These are phyloP conservation scores for Microthyrium microscopicum DNA, from an alignment of 2,329 filamentous ascomycete species.

Conservation along the genomic window DNA sequence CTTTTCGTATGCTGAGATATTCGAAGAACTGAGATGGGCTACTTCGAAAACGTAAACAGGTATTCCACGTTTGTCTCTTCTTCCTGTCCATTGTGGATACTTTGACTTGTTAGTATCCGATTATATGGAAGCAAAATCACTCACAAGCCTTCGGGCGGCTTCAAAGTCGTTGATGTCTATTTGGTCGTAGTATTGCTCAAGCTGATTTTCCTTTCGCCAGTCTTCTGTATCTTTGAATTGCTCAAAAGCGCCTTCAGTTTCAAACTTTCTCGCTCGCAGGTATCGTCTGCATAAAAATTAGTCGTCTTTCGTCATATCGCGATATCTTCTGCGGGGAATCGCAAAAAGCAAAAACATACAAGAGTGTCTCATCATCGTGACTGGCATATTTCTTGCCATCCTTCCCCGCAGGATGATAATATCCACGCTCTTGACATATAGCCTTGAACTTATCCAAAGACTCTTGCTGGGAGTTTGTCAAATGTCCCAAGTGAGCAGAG, in stretches of 20 bases:
- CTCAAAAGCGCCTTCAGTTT: conserved; percentile 56
- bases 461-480: conserved; percentile 50
- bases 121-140: conserved; percentile 12
- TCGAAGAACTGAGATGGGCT: conserved; percentile 64
- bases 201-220: conserved; percentile 65
- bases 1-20: conserved; percentile 63
- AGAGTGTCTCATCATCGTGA: conserved; percentile 57
- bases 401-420: conserved; percentile 35
- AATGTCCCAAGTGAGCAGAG: conserved; percentile 63
- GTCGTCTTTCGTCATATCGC: background rate
- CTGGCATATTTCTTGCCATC: conserved; percentile 27
- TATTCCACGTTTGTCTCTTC: conserved; percentile 77
- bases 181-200: conserved; percentile 66
- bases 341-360: conserved; percentile 34
- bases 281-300: conserved; percentile 44
- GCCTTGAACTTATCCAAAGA: conserved; percentile 58
- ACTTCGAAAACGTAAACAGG: conserved; percentile 88
- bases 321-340: conserved; percentile 1
- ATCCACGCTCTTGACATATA: conserved; percentile 45
- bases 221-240: conserved; percentile 83
- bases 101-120: conserved; percentile 20
- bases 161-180: conserved; percentile 79
- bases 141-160: conserved; percentile 56
- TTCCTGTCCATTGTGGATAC: conserved; percentile 93
- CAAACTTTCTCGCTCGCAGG: conserved; percentile 69